Base-by-base conservation (phyloP, 208 protist species). In the Wallacemonas sp. region DNA sequence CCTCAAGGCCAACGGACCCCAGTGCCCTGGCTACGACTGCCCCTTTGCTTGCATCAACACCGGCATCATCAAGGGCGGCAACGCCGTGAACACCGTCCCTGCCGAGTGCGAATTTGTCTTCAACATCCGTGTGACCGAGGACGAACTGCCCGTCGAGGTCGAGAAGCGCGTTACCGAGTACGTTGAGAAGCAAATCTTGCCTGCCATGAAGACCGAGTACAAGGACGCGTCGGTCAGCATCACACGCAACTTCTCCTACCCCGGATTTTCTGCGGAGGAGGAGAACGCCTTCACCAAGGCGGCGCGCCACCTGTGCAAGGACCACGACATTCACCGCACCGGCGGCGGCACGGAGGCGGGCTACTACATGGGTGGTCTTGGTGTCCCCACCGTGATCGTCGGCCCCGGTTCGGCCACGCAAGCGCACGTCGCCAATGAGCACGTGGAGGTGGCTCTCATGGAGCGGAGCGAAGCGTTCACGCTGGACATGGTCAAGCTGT, bases 371-470 rank as follows among this genome's bases (percentile, higher is more conserved):
- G 32, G 22, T 10, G 29, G 29, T 34, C 66, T 83, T 19, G 46
- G 50, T 39, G 73, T 80, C 19, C 69, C 72, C 9, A 73, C 65
- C 12, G 54, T 76, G 15, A 71, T 83, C 17, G 71, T 71, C 37
- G 76, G 76, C 0, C 76, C 73, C 3, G 72, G 69, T 12, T 71
- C 57, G 44, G 55, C 42, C 24, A 60, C 57, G 10, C 67, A 45
- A 66, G 84, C 50, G 0, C 50, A 57, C 50, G 50, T 57, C 9
- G 50, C 50, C 29, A 57, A 57, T n/a, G 50, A 57, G 50, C 22
- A 57, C 50, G 50, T 57, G 50, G 50, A 57, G 50, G 50, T 57
- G 26, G 26, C 50, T 8, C 6, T 57, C 12, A 57, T 57, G 50
- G 17, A 57, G 38, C 50, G 50, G 3, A 38, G 30, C 24, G 50